A percentile compares a stretch with the other conserved stretches of the same genome.
Evolutionary conservation across 2,329 filamentous ascomycete genomes (phyloP).

Genomic region (Fusarium incarnatum): DNA sequence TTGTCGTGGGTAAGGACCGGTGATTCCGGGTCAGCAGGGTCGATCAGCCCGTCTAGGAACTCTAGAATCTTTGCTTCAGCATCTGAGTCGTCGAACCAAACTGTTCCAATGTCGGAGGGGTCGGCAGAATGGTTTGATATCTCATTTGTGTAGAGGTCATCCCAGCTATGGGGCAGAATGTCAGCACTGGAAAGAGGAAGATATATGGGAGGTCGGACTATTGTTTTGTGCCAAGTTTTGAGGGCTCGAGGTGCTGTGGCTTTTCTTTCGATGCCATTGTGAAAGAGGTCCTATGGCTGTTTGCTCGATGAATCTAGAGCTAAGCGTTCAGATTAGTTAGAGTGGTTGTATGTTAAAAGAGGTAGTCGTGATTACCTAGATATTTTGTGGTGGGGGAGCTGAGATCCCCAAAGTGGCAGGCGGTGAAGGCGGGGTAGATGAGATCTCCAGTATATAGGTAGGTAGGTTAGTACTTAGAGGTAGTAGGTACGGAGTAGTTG

Average conservation of each 20-base stretch:
- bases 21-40: slow-evolving; percentile 43
- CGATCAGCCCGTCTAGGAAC: slow-evolving; percentile 66
- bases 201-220: slow-evolving; percentile 70
- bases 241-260: slow-evolving; percentile 80
- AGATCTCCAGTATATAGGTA: too few relatives aligned
- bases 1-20: slow-evolving; percentile 44
- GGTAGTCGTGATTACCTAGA: slow-evolving; percentile 9
- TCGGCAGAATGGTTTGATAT: slow-evolving; percentile 77
- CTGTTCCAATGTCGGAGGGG: slow-evolving; percentile 83
- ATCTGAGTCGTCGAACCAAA: slow-evolving; percentile 96
- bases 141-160: slow-evolving; percentile 77
- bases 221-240: slow-evolving; percentile 85
- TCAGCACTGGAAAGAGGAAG: slow-evolving; percentile 18
- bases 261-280: slow-evolving; percentile 46
- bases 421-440: slow-evolving; percentile 38
- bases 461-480: too few relatives aligned
- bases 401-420: slow-evolving; percentile 39
- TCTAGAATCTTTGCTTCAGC: slow-evolving; percentile 84
- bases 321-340: slow-evolving; percentile 10
- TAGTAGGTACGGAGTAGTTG: background rate
- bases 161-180: slow-evolving; percentile 68
- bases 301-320: slow-evolving; percentile 12
- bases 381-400: slow-evolving; percentile 42
- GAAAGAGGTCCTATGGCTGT: background rate
- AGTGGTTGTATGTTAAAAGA: background rate